Conservation (phyloP, 148 eudicot species). For the Rhododendron ovatum region DNA sequence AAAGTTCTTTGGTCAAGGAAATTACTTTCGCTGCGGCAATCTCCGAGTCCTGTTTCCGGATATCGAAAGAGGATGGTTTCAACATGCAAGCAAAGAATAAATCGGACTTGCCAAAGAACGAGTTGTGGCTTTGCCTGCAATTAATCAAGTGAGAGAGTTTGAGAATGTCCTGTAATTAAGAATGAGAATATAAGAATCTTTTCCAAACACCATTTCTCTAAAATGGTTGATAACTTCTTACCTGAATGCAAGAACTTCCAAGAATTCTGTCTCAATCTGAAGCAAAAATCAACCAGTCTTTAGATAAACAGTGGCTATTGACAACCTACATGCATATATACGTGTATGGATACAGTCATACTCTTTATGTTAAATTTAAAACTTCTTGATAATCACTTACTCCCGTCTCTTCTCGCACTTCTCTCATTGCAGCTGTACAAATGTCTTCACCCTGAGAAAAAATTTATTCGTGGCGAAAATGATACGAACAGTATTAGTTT, state of each 20-base stretch:
- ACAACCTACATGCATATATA: too few species aligned
- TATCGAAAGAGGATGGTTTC: slow-evolving; percentile 47
- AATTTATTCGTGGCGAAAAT: neutral
- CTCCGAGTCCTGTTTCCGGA: slow-evolving; percentile 56
- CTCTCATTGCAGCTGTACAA: slow-evolving; percentile 53
- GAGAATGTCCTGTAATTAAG: neutral
- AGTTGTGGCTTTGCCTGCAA: slow-evolving; percentile 64
- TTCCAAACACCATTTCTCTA: neutral
- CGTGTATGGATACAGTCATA: too few species aligned
- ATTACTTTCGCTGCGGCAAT: slow-evolving; percentile 66
- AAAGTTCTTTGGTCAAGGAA: neutral
- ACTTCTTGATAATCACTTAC: slow-evolving; percentile 29
- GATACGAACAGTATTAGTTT: neutral
- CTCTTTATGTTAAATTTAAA: neutral
- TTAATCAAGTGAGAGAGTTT: neutral
- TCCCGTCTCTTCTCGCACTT: slow-evolving; percentile 74
- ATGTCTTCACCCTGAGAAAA: slow-evolving; percentile 61
- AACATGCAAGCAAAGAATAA: slow-evolving; percentile 58
- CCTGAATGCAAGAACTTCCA: slow-evolving; percentile 72
- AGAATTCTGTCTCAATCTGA: slow-evolving; percentile 65
- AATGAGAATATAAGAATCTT: neutral
- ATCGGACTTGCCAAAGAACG: slow-evolving; percentile 69
- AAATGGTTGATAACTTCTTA: neutral
- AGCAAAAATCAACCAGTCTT: slow-evolving; percentile 5
- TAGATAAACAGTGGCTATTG: neutral